These are phyloP conservation scores for Xylaria palmicola DNA, from an alignment of 495 filamentous ascomycete genomes.

Conservation along the genomic window DNA sequence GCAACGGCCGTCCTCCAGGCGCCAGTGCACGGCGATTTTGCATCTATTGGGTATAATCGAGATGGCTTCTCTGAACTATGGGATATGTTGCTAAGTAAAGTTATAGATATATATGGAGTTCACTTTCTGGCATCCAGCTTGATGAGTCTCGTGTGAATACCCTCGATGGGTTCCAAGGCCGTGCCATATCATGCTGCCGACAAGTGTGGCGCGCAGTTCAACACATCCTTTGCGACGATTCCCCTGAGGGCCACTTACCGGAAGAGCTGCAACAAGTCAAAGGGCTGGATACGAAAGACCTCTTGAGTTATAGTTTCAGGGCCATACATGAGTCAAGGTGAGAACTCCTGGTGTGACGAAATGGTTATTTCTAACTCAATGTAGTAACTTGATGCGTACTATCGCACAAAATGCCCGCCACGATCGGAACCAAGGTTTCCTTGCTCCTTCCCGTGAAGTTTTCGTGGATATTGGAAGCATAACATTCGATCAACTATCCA, in stretches of 20 bases:
- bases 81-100: constrained; percentile 15
- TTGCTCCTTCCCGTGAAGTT: constrained; percentile 39
- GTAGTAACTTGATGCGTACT: constrained; percentile 56
- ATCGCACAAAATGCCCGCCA: constrained; percentile 48
- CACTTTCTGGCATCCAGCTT: constrained; percentile 33
- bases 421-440: constrained; percentile 27
- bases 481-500: constrained; percentile 76
- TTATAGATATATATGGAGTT: constrained; percentile 45
- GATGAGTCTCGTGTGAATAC: constrained; percentile 35
- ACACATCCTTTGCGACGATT: constrained; percentile 80
- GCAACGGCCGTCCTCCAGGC: constrained; percentile 59
- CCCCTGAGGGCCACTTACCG: constrained; percentile 83
- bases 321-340: constrained; percentile 89
- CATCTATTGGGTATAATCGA: constrained; percentile 56
- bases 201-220: constrained; percentile 73
- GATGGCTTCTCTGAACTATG: background rate
- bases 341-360: background rate
- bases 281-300: constrained; percentile 74
- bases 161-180: constrained; percentile 48
- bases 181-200: constrained; percentile 56
- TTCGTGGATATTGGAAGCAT: constrained; percentile 62
- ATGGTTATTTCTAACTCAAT: constrained; percentile 19
- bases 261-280: constrained; percentile 67
- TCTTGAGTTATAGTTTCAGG: constrained; percentile 90
- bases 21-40: constrained; percentile 70